A percentile compares a stretch with the other conserved stretches of the same genome.
These are phyloP conservation scores for Aspergillus fijiensis DNA, from an alignment of 2,329 filamentous ascomycete genomes.

Conservation along the genomic window DNA sequence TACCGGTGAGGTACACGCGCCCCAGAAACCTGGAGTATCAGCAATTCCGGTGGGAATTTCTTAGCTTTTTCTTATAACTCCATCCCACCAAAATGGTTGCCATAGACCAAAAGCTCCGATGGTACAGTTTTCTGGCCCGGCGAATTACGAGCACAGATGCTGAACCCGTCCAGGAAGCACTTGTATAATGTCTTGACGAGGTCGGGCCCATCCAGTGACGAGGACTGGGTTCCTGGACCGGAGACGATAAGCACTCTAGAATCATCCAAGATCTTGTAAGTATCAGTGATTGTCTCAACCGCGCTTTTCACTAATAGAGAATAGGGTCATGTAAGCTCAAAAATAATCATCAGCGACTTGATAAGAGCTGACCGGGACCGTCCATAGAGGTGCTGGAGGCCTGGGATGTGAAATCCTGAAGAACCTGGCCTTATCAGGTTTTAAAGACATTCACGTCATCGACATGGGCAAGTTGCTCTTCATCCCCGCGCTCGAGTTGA, in stretches of 20 bases:
- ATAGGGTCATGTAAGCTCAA: slow-evolving; percentile 53
- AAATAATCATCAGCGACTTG: background rate
- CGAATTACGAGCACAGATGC: background rate
- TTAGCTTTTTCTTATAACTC: background rate
- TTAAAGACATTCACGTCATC: slow-evolving; percentile 96
- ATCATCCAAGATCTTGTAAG: slow-evolving; percentile 73
- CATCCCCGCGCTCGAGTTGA: background rate
- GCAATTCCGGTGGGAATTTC: background rate
- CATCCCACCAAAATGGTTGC: slow-evolving; percentile 16
- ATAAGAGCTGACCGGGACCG: slow-evolving; percentile 29
- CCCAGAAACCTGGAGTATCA: background rate
- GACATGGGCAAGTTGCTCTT: slow-evolving; percentile 75
- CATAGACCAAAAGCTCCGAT: slow-evolving; percentile 18
- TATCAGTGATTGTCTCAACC: background rate
- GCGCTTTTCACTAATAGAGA: slow-evolving; percentile 22
- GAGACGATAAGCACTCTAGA: slow-evolving; percentile 60
- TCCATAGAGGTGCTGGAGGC: slow-evolving; percentile 78
- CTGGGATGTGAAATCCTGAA: slow-evolving; percentile 96
- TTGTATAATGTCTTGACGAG: slow-evolving; percentile 77
- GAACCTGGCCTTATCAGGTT: slow-evolving; percentile 90
- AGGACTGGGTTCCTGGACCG: slow-evolving; percentile 54
- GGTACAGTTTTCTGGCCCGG: slow-evolving; percentile 5
- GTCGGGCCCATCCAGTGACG: slow-evolving; percentile 77
- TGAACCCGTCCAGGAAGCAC: slow-evolving; percentile 64
- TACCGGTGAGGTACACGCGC: background rate